Percentiles rank a stretch among this genome's conserved stretches.
These are phyloP conservation scores for Cryptosporidium tyzzeri DNA, from an alignment of 169 alveolate species.

Conservation along the genomic window DNA sequence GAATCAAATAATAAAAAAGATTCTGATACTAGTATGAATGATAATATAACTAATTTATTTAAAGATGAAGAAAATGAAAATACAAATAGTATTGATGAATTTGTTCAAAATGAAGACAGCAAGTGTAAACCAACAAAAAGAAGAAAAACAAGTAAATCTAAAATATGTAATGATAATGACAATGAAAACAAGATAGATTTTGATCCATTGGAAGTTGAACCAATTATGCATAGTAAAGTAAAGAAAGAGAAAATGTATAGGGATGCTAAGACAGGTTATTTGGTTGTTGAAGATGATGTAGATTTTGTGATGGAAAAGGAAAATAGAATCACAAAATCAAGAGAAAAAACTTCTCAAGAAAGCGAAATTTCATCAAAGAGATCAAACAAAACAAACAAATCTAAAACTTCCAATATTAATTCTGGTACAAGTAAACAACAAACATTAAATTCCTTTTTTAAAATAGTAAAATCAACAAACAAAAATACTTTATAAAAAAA, in stretches of 20 bases:
- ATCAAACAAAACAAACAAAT: not conserved
- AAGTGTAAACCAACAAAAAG: not conserved
- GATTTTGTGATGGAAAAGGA: slow-evolving; percentile 48
- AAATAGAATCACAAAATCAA: not conserved
- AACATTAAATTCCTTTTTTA: slow-evolving; percentile 46
- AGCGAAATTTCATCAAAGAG: not conserved
- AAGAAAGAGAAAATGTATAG: slow-evolving; percentile 40
- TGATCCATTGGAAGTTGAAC: slow-evolving; percentile 56
- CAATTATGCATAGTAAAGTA: slow-evolving; percentile 15
- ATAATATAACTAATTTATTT: slow-evolving; percentile 9
- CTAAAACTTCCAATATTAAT: not conserved
- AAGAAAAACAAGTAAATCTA: slow-evolving; percentile 5
- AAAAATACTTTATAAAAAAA: not conserved
- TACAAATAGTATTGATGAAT: not conserved
- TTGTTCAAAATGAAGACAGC: not conserved
- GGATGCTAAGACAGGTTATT: slow-evolving; percentile 59
- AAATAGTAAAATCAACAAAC: not conserved
- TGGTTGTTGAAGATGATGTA: slow-evolving; percentile 61
- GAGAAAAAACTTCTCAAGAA: not conserved
- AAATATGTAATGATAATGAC: not conserved
- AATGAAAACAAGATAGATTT: slow-evolving; percentile 4
- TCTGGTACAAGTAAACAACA: slow-evolving; percentile 51
- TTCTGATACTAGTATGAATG: not conserved
- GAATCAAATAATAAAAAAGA: not conserved
- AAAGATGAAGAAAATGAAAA: slow-evolving; percentile 43